A percentile compares a stretch with the other conserved stretches of the same genome.
Evolutionary conservation across 2,329 filamentous ascomycete species (phyloP).

Genomic region (Botryotinia globosa): DNA sequence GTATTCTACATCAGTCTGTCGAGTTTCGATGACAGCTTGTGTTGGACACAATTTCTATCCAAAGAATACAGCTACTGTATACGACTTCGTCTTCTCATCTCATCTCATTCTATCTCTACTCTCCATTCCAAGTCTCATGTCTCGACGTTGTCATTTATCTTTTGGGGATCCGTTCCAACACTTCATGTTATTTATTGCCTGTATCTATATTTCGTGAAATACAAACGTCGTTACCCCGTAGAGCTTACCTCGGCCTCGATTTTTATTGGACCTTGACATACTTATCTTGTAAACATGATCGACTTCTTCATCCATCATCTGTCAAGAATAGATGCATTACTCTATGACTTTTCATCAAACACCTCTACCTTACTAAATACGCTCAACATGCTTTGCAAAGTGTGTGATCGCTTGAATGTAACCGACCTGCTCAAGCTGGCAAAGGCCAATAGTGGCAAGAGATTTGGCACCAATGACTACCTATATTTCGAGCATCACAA

Average conservation of each 20-base stretch:
- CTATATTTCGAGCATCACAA: neutral
- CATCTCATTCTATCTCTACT: neutral
- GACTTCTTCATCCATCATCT: accelerated
- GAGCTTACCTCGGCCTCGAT: neutral
- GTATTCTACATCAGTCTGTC: neutral
- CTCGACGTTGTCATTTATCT: accelerated
- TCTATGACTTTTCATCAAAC: too few species aligned
- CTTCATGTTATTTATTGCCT: neutral
- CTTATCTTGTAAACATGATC: neutral
- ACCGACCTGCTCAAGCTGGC: neutral
- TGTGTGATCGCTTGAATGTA: neutral
- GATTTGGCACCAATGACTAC: too few species aligned
- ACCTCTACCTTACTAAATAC: too few species aligned
- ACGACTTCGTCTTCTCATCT: too few species aligned
- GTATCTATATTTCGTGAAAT: neutral
- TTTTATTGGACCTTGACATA: neutral
- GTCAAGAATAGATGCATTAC: neutral
- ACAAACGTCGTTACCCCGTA: neutral
- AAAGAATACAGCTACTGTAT: too few species aligned
- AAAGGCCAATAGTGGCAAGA: neutral
- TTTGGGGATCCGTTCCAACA: neutral
- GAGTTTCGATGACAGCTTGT: neutral
- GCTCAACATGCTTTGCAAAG: neutral
- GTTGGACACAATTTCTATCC: too few species aligned
- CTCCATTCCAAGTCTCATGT: neutral